A percentile compares a stretch with the other conserved stretches of the same genome.
These are phyloP conservation scores for Pyrenochaeta sp. DNA, from an alignment of 2,329 filamentous ascomycete genomes.

Conservation along the genomic window DNA sequence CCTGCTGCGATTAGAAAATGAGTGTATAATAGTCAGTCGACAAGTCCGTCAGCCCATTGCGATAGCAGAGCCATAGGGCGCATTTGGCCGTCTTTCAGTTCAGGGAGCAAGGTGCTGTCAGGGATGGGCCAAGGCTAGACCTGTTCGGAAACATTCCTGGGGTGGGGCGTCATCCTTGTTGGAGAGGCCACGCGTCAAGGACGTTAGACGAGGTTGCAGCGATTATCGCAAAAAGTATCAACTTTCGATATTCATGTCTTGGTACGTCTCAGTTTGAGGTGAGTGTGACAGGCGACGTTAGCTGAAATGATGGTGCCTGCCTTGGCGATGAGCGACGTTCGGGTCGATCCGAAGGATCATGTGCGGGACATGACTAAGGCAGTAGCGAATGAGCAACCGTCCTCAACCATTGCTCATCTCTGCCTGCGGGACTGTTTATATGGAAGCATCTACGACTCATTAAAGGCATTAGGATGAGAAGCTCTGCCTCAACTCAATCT, in stretches of 20 bases:
- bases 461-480: no score
- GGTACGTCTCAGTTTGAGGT: not conserved
- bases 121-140: constrained; percentile 19
- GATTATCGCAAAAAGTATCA: not conserved
- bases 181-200: constrained; percentile 14
- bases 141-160: constrained; percentile 9
- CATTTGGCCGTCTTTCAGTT: constrained; percentile 1
- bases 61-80: constrained; percentile 3
- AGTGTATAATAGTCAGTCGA: constrained; percentile 1
- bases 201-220: not conserved
- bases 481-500: no score
- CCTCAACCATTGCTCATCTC: not conserved
- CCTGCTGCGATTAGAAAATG: not conserved
- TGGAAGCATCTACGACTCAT: no score
- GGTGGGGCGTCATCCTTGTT: constrained; percentile 9
- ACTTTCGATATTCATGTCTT: not conserved
- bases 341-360: not conserved
- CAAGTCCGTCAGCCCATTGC: constrained; percentile 12
- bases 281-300: not conserved
- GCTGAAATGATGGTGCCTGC: not conserved
- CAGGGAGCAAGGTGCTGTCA: constrained; percentile 9
- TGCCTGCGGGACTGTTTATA: no score
- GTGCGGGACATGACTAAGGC: not conserved
- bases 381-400: not conserved
- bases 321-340: not conserved